These are phyloP conservation scores for Sporobolomyces pararoseus DNA, from an alignment of 768 basidiomycete species.

Conservation along the genomic window DNA sequence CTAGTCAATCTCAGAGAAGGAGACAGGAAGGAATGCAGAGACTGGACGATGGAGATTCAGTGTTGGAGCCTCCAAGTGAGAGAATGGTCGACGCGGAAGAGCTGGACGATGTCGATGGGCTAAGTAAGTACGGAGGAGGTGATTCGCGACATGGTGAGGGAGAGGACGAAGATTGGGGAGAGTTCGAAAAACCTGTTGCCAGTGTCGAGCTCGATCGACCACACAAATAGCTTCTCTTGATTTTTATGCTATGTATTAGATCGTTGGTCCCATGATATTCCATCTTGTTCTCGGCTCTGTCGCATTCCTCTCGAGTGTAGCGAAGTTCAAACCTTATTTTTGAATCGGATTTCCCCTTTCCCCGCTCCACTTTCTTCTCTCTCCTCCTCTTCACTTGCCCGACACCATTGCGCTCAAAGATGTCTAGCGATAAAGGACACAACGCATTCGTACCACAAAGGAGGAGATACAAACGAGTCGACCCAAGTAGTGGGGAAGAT, in stretches of 20 bases:
- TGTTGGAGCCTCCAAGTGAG: constrained; percentile 45
- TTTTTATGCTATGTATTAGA: neutral
- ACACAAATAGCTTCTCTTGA: constrained; percentile 7
- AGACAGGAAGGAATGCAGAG: constrained; percentile 53
- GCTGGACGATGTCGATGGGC: constrained; percentile 39
- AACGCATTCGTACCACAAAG: neutral
- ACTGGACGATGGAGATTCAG: constrained; percentile 51
- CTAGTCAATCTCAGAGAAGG: constrained; percentile 22
- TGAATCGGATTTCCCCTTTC: too few species aligned
- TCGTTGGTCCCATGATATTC: too few species aligned
- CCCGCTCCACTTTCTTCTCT: neutral
- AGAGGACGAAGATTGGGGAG: constrained; percentile 39
- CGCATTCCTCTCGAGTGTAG: neutral
- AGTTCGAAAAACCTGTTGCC: constrained; percentile 29
- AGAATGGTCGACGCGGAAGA: constrained; percentile 29
- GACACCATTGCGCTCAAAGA: neutral
- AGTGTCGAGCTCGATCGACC: constrained; percentile 2
- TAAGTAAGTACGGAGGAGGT: constrained; percentile 1
- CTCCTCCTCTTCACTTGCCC: too few species aligned
- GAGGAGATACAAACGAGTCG: constrained; percentile 1
- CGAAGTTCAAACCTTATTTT: constrained; percentile 6
- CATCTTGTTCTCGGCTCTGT: too few species aligned
- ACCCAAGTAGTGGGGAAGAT: neutral
- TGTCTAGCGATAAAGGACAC: constrained; percentile 1
- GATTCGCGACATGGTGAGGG: constrained; percentile 9